Evolutionary conservation across 768 basidiomycete genomes (phyloP), one percentile per base, ranked within the genome.

Genomic region (Tulasnella sp.): DNA sequence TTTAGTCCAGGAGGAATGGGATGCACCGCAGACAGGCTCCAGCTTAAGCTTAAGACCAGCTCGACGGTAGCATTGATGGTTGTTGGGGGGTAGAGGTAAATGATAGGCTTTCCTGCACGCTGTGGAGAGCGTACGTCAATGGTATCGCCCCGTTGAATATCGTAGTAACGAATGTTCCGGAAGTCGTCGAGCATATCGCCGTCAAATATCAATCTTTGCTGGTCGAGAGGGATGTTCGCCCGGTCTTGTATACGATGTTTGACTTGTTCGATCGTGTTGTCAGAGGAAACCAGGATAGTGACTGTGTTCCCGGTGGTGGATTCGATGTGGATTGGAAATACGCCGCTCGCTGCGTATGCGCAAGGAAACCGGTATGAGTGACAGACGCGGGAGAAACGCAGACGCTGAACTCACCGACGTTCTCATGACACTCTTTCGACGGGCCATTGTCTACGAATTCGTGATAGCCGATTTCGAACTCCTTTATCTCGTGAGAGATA

Each of bases 1-100:
- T 69, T 28, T 7, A n/a, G 8, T 12, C 54, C 54, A 7, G 44
- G 85, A 85, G 40, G 84, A 79, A 64, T 84, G 18, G 87, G 88
- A 80, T 87, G 87, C 4, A 87, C 82, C 0, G 84, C 83, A 3
- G 86, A 87, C 69, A 88, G 86, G 11, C 80, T 64, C 86, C 87
- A 87, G n/a, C 85, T 80, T 18, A 83, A 83, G 0, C 79, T 80
- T n/a, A 88, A 83, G 18, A 84, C 84, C 14, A 89, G 85, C 1
- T 81, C 64, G 72, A 88, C 84, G 1, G 83, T 81, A 3, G 83
- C 85, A 3, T 84, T 80, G 24, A 81, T 76, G 18, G 46, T 83
- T 0, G 64, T 31, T 16, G 64, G 64, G 16, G 64, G 64, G 18
- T 69, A 69, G 7, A 69, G 64, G 14, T 69, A 69, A 28, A 69